Percentiles rank a stretch among this genome's conserved stretches.
phyloP scores from a whole-genome alignment of 2,329 filamentous ascomycete species.

The Aspergillus melleus region DNA sequence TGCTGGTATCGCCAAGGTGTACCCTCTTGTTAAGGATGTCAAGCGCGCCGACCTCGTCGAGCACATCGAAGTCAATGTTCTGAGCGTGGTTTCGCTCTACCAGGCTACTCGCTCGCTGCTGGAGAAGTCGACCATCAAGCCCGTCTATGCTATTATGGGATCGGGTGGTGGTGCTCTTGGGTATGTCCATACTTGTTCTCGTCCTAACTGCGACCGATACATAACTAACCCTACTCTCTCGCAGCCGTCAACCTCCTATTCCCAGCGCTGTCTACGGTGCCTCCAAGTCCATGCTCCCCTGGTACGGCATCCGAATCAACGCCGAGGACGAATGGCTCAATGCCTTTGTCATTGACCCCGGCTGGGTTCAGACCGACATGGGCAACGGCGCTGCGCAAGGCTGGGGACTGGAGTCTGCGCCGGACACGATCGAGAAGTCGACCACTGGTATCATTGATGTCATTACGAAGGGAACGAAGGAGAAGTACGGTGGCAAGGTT shows the following conservation, averaged over 20 bases:
- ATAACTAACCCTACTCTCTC: constrained; percentile 13
- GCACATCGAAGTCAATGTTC: constrained; percentile 29
- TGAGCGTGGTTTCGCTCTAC: constrained; percentile 32
- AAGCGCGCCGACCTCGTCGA: constrained; percentile 25
- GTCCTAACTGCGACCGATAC: too few relatives aligned
- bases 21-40: constrained; percentile 32
- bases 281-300: constrained; percentile 35
- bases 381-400: constrained; percentile 22
- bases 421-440: constrained; percentile 19
- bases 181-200: neutral
- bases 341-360: constrained; percentile 21
- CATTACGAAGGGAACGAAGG: constrained; percentile 11
- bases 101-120: constrained; percentile 35
- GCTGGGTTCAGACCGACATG: constrained; percentile 21
- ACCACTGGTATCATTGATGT: constrained; percentile 16
- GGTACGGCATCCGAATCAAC: constrained; percentile 29
- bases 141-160: constrained; percentile 35
- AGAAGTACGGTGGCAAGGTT: constrained; percentile 17
- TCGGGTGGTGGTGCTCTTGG: constrained; percentile 25
- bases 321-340: constrained; percentile 22
- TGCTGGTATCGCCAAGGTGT: constrained; percentile 30
- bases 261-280: constrained; percentile 29
- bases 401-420: constrained; percentile 20
- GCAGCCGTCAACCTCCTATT: constrained; percentile 17
- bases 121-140: constrained; percentile 26